A percentile compares a stretch with the other conserved stretches of the same genome.
phyloP scores from a whole-genome alignment of 2,329 filamentous ascomycete species.

The Byssochlamys sp. region DNA sequence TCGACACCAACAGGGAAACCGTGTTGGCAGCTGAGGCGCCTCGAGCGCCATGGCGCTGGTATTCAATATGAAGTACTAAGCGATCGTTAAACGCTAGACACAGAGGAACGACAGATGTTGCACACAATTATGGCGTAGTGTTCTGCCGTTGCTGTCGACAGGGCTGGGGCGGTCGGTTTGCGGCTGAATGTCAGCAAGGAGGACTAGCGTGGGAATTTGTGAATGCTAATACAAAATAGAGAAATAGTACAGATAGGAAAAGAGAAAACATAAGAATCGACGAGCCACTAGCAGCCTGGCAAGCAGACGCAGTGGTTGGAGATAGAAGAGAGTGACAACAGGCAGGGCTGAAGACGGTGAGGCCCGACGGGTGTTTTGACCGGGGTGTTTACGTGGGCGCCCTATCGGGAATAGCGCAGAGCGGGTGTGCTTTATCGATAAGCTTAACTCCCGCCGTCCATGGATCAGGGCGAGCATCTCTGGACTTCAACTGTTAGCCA shows the following conservation, averaged over 20 bases:
- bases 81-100: background rate
- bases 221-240: constrained; percentile 3
- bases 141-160: background rate
- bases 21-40: constrained; percentile 53
- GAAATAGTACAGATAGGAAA: constrained; percentile 1
- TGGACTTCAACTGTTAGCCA: background rate
- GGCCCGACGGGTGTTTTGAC: constrained; percentile 18
- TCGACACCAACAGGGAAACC: constrained; percentile 84
- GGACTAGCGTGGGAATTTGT: constrained; percentile 3
- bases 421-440: constrained; percentile 29
- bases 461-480: constrained; percentile 1
- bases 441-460: constrained; percentile 25
- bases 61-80: background rate
- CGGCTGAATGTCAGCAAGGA: constrained; percentile 1
- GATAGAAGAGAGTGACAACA: constrained; percentile 3
- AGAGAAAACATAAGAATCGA: constrained; percentile 2
- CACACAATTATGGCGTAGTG: background rate
- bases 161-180: background rate
- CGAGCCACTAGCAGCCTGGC: background rate
- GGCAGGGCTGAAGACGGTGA: constrained; percentile 18
- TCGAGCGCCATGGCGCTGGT: constrained; percentile 34
- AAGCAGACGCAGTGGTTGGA: constrained; percentile 4
- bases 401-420: constrained; percentile 25
- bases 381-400: constrained; percentile 27
- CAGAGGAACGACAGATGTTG: constrained; percentile 2